Base-by-base conservation (phyloP, 2,329 filamentous ascomycete genomes). In the Cordyceps fumosorosea region DNA sequence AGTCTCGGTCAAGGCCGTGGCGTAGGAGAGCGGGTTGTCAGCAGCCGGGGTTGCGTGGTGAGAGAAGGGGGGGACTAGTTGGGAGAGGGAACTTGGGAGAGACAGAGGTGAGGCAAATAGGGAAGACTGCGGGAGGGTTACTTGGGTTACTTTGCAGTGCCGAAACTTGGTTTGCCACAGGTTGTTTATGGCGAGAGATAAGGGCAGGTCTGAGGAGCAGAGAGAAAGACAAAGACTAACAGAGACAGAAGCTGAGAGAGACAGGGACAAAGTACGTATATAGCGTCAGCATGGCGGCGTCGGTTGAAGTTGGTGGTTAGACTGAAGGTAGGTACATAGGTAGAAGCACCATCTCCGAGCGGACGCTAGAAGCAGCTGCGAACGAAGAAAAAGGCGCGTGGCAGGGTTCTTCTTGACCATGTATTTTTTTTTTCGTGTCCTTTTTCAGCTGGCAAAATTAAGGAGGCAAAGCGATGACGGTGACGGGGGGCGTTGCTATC, bases 1-100 rank as follows among this genome's bases (percentile, higher is more conserved):
- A 37, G 37, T 52, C 18, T 53, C 45, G 48, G 56, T 42, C 34
- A 60, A 60, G 37, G 37, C 37, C 40, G 18, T 24, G 40, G n/a
- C 29, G 55, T 26, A 48, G 5, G 24, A 48, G n/a, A 53, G 56
- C 56, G 56, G 48, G 37, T 34, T 44, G 56, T 60, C 56, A 60
- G 56, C 48, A 58, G 42, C 20, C 14, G 47, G 34, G 22, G 32
- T 51, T 8, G 32, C 14, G n/a, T 37, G 22, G 40, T 34, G 51
- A 26, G 14, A 16, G 24, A 20, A 26, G 34, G 34, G 34, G 11
- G 34, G 34, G 12, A 32, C 29, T 32, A 32, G 29, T 32, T 32
- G 29, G 8, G 29, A 32, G 29, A 32, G 8, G 8, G 37, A 42
- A 20, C 18, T 20, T 10, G 24, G n/a, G 8, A 32, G 26, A 51